These are phyloP conservation scores for Phaeotremella fagi DNA, from an alignment of 768 basidiomycete genomes.

Conservation along the genomic window DNA sequence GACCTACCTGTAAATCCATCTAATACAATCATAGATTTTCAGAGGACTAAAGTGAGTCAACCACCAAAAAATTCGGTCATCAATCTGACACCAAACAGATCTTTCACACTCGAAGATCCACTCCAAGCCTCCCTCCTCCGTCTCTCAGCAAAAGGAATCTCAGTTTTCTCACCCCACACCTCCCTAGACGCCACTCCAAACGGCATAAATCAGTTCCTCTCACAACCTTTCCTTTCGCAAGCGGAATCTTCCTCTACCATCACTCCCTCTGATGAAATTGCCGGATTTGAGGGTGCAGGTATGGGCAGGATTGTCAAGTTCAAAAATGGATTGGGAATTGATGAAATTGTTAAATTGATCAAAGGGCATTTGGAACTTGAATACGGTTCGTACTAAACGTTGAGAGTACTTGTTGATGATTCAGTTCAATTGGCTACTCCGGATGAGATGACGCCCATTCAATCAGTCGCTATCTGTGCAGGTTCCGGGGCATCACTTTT, in stretches of 20 bases:
- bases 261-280: slow-evolving; percentile 13
- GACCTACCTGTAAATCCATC: too few relatives aligned
- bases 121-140: slow-evolving; percentile 73
- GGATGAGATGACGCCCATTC: slow-evolving; percentile 31
- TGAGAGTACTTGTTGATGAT: background rate
- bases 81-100: slow-evolving; percentile 66
- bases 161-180: slow-evolving; percentile 82
- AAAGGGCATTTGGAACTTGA: slow-evolving; percentile 63
- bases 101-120: slow-evolving; percentile 70
- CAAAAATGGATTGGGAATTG: slow-evolving; percentile 57
- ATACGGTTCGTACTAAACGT: slow-evolving; percentile 53
- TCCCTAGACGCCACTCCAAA: slow-evolving; percentile 76
- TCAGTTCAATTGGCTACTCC: slow-evolving; percentile 42
- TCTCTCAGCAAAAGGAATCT: slow-evolving; percentile 76
- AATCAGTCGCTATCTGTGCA: slow-evolving; percentile 80
- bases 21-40: slow-evolving; percentile 52
- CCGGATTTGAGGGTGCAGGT: slow-evolving; percentile 51
- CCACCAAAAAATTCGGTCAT: slow-evolving; percentile 54
- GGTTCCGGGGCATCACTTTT: slow-evolving; percentile 69
- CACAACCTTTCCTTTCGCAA: slow-evolving; percentile 20
- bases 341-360: slow-evolving; percentile 62
- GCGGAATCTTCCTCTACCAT: slow-evolving; percentile 14
- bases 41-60: slow-evolving; percentile 65
- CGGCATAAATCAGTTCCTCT: slow-evolving; percentile 64
- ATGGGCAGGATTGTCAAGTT: slow-evolving; percentile 67